These are phyloP conservation scores for Amanita thiersii DNA, from an alignment of 768 basidiomycete genomes.

Conservation along the genomic window DNA sequence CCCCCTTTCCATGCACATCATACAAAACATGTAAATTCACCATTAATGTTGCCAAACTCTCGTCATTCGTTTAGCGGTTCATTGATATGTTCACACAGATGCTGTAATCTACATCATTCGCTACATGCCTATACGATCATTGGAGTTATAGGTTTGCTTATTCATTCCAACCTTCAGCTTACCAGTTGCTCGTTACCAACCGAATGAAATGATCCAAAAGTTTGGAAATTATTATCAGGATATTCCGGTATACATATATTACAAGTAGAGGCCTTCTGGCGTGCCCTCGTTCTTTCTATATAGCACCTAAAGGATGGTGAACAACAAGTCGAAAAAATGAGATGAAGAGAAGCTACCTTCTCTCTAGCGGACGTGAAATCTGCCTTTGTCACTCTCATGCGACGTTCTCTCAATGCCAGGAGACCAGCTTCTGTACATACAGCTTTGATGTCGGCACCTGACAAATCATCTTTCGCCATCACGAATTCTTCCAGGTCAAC, in stretches of 20 bases:
- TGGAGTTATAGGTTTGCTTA: too few relatives aligned
- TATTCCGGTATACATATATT: constrained; percentile 17
- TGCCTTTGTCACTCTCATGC: constrained; percentile 89
- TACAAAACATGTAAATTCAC: not conserved
- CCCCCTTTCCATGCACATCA: not conserved
- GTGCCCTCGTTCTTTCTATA: constrained; percentile 98
- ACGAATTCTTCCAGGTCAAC: constrained; percentile 96
- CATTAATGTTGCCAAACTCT: too few relatives aligned
- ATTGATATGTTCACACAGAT: not conserved
- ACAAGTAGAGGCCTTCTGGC: constrained; percentile 83
- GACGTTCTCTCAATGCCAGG: constrained; percentile 85
- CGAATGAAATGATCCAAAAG: constrained; percentile 6
- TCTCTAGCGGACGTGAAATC: constrained; percentile 90
- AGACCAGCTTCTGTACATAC: constrained; percentile 99
- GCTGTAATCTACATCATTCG: not conserved
- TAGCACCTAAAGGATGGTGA: constrained; percentile 44
- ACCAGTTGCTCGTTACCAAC: not conserved
- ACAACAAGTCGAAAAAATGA: constrained; percentile 1
- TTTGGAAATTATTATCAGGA: constrained; percentile 10
- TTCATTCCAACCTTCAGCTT: not conserved
- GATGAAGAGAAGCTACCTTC: constrained; percentile 50
- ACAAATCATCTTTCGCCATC: constrained; percentile 91
- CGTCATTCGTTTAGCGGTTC: too few relatives aligned
- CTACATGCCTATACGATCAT: not conserved
- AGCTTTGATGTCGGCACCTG: constrained; percentile 98